A percentile compares a stretch with the other conserved stretches of the same genome.
Evolutionary conservation across 306 rosid species (phyloP).

Genomic region (Argentina anserina): DNA sequence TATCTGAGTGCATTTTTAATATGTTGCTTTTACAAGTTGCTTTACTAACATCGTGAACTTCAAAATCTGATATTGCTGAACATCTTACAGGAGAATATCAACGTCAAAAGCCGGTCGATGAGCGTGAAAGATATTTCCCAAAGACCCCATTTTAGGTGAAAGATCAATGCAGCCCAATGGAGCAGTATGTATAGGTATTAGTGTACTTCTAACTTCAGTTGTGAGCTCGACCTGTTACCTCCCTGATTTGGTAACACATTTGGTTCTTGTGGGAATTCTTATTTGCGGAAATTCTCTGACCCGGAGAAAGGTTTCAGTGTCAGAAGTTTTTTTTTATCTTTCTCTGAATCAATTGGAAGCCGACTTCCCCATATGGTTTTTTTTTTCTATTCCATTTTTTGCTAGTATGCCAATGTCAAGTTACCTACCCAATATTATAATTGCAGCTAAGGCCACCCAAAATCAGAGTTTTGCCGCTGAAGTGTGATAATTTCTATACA

Average conservation of each 20-base stretch:
- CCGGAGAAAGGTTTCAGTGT: no score
- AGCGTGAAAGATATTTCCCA: slow-evolving; percentile 16
- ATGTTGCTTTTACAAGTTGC: neutral
- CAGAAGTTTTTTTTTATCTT: no score
- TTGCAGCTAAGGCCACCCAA: no score
- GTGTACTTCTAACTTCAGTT: slow-evolving; percentile 1
- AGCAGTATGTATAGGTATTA: slow-evolving; percentile 21
- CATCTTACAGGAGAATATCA: slow-evolving; percentile 38
- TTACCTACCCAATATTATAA: no score
- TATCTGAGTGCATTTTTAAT: neutral
- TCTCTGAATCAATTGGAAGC: no score
- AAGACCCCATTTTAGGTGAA: slow-evolving; percentile 39
- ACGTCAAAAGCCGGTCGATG: slow-evolving; percentile 6
- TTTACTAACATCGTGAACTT: neutral
- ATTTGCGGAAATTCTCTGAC: neutral
- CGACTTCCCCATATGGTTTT: no score
- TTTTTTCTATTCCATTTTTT: no score
- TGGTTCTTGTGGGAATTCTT: neutral
- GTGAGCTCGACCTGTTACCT: neutral
- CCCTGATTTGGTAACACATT: slow-evolving; percentile 16
- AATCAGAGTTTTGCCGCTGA: no score
- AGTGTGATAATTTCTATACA: no score
- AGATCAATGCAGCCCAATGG: slow-evolving; percentile 3
- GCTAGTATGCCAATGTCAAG: no score
- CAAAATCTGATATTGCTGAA: slow-evolving; percentile 1